A percentile compares a stretch with the other conserved stretches of the same genome.
These are phyloP conservation scores for Magnaporthiopsis incrustans DNA, from an alignment of 2,329 filamentous ascomycete genomes.

Conservation along the genomic window DNA sequence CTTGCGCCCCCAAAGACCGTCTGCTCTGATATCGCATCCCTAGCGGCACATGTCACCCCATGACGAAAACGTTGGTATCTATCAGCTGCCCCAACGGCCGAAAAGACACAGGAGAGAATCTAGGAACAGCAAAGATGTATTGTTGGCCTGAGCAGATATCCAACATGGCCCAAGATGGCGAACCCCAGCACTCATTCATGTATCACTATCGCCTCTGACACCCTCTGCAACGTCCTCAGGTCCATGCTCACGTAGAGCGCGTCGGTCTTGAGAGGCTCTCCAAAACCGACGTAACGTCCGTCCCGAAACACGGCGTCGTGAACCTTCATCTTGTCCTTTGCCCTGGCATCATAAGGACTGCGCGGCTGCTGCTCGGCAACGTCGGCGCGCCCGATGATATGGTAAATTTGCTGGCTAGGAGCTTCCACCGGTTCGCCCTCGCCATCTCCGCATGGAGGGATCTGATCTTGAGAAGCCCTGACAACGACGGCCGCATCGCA, in stretches of 20 bases:
- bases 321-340: not conserved
- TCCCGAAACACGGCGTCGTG: not conserved
- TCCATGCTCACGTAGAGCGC: constrained; percentile 7
- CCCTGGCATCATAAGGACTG: not conserved
- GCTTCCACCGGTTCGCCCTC: not conserved
- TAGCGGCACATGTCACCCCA: too few relatives aligned
- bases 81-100: too few relatives aligned
- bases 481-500: constrained; percentile 13
- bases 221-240: constrained; percentile 8
- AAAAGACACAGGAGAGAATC: too few relatives aligned
- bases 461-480: not conserved
- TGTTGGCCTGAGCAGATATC: too few relatives aligned
- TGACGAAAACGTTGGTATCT: too few relatives aligned
- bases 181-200: not conserved
- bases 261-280: not conserved
- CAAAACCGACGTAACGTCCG: not conserved
- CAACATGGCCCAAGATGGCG: too few relatives aligned
- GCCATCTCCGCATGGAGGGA: too few relatives aligned
- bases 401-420: not conserved
- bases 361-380: constrained; percentile 4
- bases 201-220: constrained; percentile 4
- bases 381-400: constrained; percentile 12
- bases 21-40: too few relatives aligned
- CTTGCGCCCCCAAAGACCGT: too few relatives aligned
- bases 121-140: too few relatives aligned